These are phyloP conservation scores for Castanospermum australe DNA, from an alignment of 306 rosid species.

Conservation along the genomic window DNA sequence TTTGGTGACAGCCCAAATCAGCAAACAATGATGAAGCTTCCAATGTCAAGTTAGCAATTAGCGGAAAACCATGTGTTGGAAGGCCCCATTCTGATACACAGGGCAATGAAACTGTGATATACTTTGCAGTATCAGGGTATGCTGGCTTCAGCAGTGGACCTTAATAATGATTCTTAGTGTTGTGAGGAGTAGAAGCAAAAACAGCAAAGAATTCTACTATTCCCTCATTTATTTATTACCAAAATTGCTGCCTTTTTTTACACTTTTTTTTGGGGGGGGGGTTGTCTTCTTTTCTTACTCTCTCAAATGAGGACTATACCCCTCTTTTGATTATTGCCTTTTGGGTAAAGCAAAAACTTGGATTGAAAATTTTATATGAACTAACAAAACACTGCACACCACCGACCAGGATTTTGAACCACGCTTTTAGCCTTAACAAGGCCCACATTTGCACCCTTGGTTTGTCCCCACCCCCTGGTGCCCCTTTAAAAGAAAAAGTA, in stretches of 20 bases:
- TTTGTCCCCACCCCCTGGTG: constrained; percentile 27
- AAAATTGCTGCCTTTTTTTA: constrained; percentile 8
- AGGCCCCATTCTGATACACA: constrained; percentile 41
- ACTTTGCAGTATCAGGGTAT: constrained; percentile 23
- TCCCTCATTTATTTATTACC: constrained; percentile 34
- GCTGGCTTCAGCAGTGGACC: constrained; percentile 43
- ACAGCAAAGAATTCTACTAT: constrained; percentile 48
- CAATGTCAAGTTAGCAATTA: constrained; percentile 28
- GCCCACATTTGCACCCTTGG: neutral
- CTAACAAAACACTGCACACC: constrained; percentile 10
- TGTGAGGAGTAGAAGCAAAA: constrained; percentile 49
- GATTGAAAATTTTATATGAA: constrained; percentile 2
- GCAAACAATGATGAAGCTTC: constrained; percentile 49
- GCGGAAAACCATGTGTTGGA: constrained; percentile 47
- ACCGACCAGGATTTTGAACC: constrained; percentile 40
- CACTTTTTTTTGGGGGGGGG: too few relatives aligned
- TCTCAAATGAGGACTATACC: neutral
- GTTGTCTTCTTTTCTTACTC: constrained; percentile 24
- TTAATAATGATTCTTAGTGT: constrained; percentile 45
- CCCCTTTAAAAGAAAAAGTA: neutral
- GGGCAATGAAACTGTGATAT: neutral
- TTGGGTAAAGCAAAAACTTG: constrained; percentile 40
- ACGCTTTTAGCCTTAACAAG: constrained; percentile 17
- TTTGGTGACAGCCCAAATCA: constrained; percentile 49
- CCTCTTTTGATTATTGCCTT: constrained; percentile 27